Base-by-base conservation (phyloP, 1,139 yeast species). In the Scheffersomyces insectosa region DNA sequence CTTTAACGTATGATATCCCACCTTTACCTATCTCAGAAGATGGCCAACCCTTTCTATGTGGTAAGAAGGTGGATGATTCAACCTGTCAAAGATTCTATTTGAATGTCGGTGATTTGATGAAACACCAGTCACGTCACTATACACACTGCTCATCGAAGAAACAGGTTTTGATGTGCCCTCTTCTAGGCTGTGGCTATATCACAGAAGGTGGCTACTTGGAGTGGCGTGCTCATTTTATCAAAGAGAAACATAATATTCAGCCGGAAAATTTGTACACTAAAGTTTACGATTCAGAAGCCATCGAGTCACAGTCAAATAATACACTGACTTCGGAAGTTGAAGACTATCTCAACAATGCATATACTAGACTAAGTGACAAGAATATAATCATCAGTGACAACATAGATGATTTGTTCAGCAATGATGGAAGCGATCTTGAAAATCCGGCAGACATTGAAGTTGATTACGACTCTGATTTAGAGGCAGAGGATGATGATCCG, bases 121-220 rank as follows among this genome's bases (percentile, higher is more conserved):
- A 42, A 7, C 75, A 69, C 47, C 56, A 50, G 37, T 50, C 43
- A 3, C 45, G 46, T 13, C 43, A 42, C 23, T 59, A 62, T 2
- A 40, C 37, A 6, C 23, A 47, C 5, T 68, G 76, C 42, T 63
- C 71, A 1, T 12, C 48, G 8, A 62, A 59, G 42, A 56, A 51
- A 12, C 75, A 67, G 44, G 69, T 70, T 1, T 56, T 67, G 39
- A 50, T 65, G 8, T 72, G 78, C 47, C 77, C 78, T 1, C 46
- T 72, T 16, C 51, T 72, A 31, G 78, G 78, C 4, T 72, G 78
- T 52, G 73, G 68, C 3, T 71, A 52, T 46, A 62, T 67, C 60
- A 68, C 76, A 0, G 74, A 68, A 36, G 65, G 59, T 8, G 70
- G 74, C 3, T 72, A 68, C 47, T 43, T 54, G 12, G 66, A 59